Evolutionary conservation across 257 asterid species (phyloP), one percentile per base, ranked within the genome.

Genomic region (Primulina huaijiensis): DNA sequence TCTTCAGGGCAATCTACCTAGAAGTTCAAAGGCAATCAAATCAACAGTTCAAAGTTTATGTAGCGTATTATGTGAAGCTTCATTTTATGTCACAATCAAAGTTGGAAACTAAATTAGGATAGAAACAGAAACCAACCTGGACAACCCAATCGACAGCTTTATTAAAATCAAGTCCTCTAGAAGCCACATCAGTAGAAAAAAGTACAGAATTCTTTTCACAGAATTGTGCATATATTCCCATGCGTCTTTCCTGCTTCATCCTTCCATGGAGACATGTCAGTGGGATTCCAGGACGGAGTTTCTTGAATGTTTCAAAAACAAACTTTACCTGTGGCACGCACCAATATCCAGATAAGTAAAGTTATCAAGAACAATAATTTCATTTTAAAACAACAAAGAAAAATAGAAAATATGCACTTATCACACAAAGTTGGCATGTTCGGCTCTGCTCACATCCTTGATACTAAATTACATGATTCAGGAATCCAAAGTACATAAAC

Each of bases 1-100:
- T 91, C 92, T 43, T 91, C 98, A 17, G 99, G 99, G 78, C 99
- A 94, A 77, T 94, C 99, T 46, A 91, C 92, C 99, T 91, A 72
- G 62, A 82, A 80, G 31, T 20, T 67, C 62, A 52, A 69, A 58
- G 40, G 60, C 53, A 75, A 68, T 40, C 37, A 69, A 72, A 73
- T 58, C 11, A 25, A 74, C 23, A 29, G 34, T 27, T 65, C 53
- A 50, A 46, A 65, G 16, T 37, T 52, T 20, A 16, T 29, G 61
- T 23, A 17, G 23, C 23, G 57, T 43, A 43, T 12, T 37, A 23
- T 5, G 30, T 64, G 30, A 31, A 63, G 29, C 8, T 23, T 52
- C 43, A 35, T 71, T 8, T 67, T 72, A 43, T 52, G 55, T 27
- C 21, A 20, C 34, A 61, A 17, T 31, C 31, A 55, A 8, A 73